Base-by-base conservation (phyloP, 371 early-diverging fungal species). In the Circinella umbellata region DNA sequence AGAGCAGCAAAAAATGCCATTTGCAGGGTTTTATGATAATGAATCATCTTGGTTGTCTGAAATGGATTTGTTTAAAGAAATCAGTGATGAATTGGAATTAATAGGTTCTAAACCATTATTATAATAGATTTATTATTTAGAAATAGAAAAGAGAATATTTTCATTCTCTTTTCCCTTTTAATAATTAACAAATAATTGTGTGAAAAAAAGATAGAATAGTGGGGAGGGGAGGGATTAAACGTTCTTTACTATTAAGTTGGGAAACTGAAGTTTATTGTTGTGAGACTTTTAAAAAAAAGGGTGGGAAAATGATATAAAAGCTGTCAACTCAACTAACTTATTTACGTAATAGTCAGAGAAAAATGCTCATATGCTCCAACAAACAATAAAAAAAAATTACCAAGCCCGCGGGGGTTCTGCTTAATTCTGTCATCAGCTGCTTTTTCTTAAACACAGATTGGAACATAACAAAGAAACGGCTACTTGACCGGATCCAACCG, bases 11-110 rank as follows among this genome's bases (percentile, higher is more conserved):
- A 8, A 34, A 35, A 57, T 34, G 35, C 57, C 57, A 34, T 57
- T 57, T 34, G 27, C 57, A 10, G 35, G 47, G 9, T 27, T 63
- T 15, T 39, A 63, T 47, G 42, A 46, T 8, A 14, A 63, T 47
- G 63, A 14, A 5, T 46, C 48, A 3, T 63, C 48, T 7, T 63
- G 63, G 63, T 20, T 34, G 8, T 39, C 48, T 27, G 65, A 49
- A 9, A 64, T 78, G 14, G 80, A 80, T 57, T 51, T 80, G 3
- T 67, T 76, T 47, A 74, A 78, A 37, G 80, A 80, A 35, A 80
- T 80, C 11, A 73, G 75, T 42, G 76, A 78, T 60, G 78, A 77
- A 54, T 70, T 80, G n/a, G 66, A 75, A 57, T 57, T 27, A 20
- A 57, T 27, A 34, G 57, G 57, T 5, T 57, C 57, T 34, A 57